A percentile compares a stretch with the other conserved stretches of the same genome.
These are phyloP conservation scores for Tetrahymena borealis DNA, from an alignment of 73 alveolate species.

Conservation along the genomic window DNA sequence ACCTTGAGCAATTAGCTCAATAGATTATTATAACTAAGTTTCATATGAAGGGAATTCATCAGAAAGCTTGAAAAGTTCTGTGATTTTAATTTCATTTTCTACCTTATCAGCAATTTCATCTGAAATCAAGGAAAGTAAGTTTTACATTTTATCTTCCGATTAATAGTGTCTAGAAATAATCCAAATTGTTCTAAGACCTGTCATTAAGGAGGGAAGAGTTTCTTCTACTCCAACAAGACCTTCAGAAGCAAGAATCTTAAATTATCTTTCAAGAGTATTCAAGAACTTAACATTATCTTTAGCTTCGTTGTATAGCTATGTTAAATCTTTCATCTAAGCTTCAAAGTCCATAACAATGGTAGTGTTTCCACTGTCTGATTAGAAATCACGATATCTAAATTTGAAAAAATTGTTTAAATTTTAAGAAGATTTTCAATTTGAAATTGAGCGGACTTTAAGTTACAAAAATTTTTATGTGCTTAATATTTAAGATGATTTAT, in stretches of 20 bases:
- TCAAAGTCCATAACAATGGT: conserved; percentile 44
- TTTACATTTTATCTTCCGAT: conserved; percentile 90
- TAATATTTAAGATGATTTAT: too few species aligned
- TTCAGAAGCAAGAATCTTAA: conserved; percentile 88
- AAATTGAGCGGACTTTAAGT: neutral
- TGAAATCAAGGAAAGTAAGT: conserved; percentile 78
- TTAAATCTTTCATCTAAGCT: conserved; percentile 61
- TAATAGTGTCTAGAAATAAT: conserved; percentile 90
- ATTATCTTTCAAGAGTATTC: conserved; percentile 90
- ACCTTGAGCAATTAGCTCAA: conserved; percentile 81
- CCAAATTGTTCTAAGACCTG: conserved; percentile 94
- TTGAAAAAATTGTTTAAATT: neutral
- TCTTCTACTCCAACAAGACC: conserved; percentile 89
- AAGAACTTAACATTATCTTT: conserved; percentile 95
- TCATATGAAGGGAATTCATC: conserved; percentile 58
- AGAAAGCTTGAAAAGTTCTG: conserved; percentile 73
- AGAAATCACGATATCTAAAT: neutral
- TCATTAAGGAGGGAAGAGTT: conserved; percentile 90
- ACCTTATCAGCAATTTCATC: conserved; percentile 95
- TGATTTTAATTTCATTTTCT: conserved; percentile 78
- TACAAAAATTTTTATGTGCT: neutral
- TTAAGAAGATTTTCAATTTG: neutral
- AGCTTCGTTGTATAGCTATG: conserved; percentile 90
- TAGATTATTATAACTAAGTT: conserved; percentile 57
- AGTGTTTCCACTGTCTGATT: neutral